Evolutionary conservation across 2,329 filamentous ascomycete genomes (phyloP).

Genomic region (Pseudocercospora fuligena): DNA sequence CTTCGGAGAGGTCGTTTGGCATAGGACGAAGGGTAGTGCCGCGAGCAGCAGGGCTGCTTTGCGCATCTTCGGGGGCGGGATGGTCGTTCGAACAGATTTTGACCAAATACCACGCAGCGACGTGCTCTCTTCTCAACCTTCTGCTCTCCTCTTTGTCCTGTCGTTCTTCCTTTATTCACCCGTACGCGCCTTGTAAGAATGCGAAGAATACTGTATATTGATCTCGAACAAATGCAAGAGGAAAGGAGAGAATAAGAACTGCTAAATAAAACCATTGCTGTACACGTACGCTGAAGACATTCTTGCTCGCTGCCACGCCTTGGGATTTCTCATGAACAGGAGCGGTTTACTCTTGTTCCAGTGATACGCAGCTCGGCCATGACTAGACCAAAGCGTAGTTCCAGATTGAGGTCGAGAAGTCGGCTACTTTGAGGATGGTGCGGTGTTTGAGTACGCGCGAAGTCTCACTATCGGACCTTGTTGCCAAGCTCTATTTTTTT

Average conservation of each 20-base stretch:
- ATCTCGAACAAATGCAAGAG: background rate
- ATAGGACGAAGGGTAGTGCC: slow-evolving; percentile 22
- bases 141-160: slow-evolving; percentile 5
- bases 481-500: background rate
- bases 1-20: slow-evolving; percentile 57
- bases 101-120: background rate
- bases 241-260: background rate
- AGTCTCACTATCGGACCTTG: background rate
- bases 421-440: slow-evolving; percentile 3
- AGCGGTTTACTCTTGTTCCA: slow-evolving; percentile 13
- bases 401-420: slow-evolving; percentile 3
- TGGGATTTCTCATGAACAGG: slow-evolving; percentile 3
- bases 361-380: slow-evolving; percentile 9
- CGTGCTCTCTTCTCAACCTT: slow-evolving; percentile 1
- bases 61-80: slow-evolving; percentile 17
- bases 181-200: background rate
- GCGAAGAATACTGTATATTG: background rate
- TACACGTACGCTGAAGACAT: background rate
- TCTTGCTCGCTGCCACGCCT: background rate
- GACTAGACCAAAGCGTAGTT: slow-evolving; percentile 11
- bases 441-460: slow-evolving; percentile 8
- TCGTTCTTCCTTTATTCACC: slow-evolving; percentile 9
- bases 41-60: slow-evolving; percentile 12
- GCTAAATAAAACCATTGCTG: slow-evolving; percentile 8
- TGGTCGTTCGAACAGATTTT: background rate